Conservation (phyloP, 345 rosid genomes). For the Mangifera indica region DNA sequence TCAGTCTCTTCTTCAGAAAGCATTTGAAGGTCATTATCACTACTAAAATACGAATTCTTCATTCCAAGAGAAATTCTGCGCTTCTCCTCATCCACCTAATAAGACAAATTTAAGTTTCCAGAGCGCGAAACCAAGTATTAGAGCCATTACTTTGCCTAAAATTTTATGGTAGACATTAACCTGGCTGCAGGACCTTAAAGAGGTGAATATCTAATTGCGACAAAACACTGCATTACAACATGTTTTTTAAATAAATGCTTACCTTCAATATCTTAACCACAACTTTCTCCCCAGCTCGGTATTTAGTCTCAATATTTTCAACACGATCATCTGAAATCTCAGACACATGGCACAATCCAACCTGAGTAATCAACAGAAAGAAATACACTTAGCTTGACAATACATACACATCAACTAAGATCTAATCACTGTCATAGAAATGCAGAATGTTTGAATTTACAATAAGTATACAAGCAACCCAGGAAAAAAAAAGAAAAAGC, state of each 20-base stretch:
- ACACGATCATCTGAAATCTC: slow-evolving; percentile 68
- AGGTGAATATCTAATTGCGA: not conserved
- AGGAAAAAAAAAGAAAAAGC: not conserved
- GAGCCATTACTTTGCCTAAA: slow-evolving; percentile 1
- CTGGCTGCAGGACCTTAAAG: not conserved
- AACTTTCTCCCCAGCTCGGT: slow-evolving; percentile 75
- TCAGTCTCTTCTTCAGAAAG: slow-evolving; percentile 40
- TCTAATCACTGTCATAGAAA: not conserved
- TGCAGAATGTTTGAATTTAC: not conserved
- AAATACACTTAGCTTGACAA: not conserved
- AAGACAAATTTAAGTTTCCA: slow-evolving; percentile 11
- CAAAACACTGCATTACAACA: not conserved
- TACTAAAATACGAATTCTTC: slow-evolving; percentile 56
- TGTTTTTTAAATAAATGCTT: slow-evolving; percentile 4
- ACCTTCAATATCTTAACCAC: slow-evolving; percentile 86
- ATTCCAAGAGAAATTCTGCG: slow-evolving; percentile 81
- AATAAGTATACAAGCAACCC: not conserved
- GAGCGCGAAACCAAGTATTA: not conserved
- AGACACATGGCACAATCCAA: slow-evolving; percentile 87
- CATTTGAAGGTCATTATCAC: slow-evolving; percentile 31
- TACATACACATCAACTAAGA: not conserved
- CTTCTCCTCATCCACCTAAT: slow-evolving; percentile 74
- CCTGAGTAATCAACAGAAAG: slow-evolving; percentile 43
- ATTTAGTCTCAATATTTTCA: slow-evolving; percentile 53
- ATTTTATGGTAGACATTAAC: not conserved